Conservation (phyloP, 2,329 filamentous ascomycete genomes). For the Fusarium udum region DNA sequence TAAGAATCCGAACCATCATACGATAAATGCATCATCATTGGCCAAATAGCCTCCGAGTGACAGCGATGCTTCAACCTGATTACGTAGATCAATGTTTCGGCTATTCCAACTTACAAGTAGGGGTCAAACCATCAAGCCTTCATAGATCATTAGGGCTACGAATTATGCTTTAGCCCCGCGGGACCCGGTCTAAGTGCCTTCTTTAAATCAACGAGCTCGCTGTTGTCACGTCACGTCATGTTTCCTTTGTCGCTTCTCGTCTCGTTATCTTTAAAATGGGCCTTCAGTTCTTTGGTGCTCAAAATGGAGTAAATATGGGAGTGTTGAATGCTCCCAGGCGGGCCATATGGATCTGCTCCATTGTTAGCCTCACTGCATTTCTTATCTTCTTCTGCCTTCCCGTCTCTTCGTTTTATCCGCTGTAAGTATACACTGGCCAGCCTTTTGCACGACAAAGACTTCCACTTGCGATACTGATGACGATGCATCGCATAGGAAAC, state of each 20-base stretch:
- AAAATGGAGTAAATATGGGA: neutral
- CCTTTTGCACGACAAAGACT: fast-evolving
- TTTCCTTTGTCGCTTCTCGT: neutral
- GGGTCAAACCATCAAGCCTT: neutral
- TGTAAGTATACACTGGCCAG: neutral
- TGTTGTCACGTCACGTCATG: neutral
- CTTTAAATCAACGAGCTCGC: neutral
- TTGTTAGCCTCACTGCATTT: neutral
- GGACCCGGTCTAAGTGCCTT: neutral
- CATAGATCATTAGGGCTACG: neutral
- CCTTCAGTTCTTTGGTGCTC: neutral
- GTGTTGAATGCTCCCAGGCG: neutral
- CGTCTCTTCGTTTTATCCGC: neutral
- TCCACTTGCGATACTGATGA: neutral
- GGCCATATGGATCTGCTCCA: neutral
- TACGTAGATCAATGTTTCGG: neutral
- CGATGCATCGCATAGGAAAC: neutral
- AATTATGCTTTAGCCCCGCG: neutral
- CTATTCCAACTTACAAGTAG: neutral
- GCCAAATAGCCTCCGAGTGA: neutral
- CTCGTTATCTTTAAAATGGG: neutral
- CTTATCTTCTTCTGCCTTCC: neutral
- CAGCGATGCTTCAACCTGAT: neutral
- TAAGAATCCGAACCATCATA: neutral
- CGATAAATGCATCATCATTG: neutral